Evolutionary conservation across 805 yeast genomes (phyloP), one percentile per base, ranked within the genome.

Genomic region (Saccharomycopsis babjevae): DNA sequence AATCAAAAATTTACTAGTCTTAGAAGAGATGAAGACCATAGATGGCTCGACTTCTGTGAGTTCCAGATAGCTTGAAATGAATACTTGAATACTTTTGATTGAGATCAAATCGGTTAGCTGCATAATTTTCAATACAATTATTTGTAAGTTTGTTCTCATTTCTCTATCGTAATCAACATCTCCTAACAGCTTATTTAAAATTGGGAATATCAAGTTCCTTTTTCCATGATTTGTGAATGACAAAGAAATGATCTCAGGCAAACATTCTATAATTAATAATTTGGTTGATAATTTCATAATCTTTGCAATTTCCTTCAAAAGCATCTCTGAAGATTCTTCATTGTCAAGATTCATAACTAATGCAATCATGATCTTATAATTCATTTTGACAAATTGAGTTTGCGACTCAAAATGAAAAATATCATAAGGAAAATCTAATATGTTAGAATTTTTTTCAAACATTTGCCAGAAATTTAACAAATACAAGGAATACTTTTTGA

Each of bases 191-290:
- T 11, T 25, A 46, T 18, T 63, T 43, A 63, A 67, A 38, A 8
- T 46, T 39, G 65, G 67, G 40, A 72, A 74, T 0, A 77, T 66
- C 5, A 70, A 70, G 57, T 72, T 69, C 60, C 79, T 67, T 0
- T 69, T 57, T 0, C 83, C 83, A 39, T 68, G 68, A 15, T 68
- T 69, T 0, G 80, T 69, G 63, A 72, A 81, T 0, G 82, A 70
- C 22, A 82, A 65, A 0, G 85, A 76, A 0, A 83, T 70, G 0
- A 76, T 65, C n/a, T 71, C 59, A 0, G 80, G 69, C 6, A 79
- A 59, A 34, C 78, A 68, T 11, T 74, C 76, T 5, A 65, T 62
- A 8, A 73, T 63, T 10, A 78, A 39, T 13, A 70, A 67, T 20
- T 57, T 38, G 16, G 22, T 0, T 8, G 46, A 15, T 15, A 39